A percentile compares a stretch with the other conserved stretches of the same genome.
Evolutionary conservation across 1,284 basidiomycete species (phyloP).

Genomic region (Pterulicium gracile): DNA sequence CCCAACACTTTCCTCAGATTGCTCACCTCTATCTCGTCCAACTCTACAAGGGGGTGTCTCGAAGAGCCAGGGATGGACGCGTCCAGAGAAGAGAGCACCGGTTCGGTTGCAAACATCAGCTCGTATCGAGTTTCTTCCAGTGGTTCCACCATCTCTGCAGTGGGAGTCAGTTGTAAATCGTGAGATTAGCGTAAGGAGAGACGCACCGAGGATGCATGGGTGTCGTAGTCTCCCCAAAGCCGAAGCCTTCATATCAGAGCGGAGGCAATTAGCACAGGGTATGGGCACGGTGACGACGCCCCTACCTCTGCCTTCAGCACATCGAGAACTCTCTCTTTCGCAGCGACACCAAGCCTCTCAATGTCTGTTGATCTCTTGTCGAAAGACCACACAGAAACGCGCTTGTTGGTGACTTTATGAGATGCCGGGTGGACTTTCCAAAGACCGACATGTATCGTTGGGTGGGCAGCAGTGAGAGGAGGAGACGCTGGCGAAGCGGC

Average conservation of each 20-base stretch:
- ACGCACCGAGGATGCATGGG: slow-evolving; percentile 81
- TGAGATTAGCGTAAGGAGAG: neutral
- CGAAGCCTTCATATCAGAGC: slow-evolving; percentile 49
- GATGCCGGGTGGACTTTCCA: slow-evolving; percentile 80
- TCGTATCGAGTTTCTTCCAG: slow-evolving; percentile 87
- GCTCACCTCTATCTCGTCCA: slow-evolving; percentile 84
- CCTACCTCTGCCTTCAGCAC: slow-evolving; percentile 80
- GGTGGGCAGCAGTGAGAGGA: slow-evolving; percentile 33
- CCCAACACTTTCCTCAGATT: slow-evolving; percentile 9
- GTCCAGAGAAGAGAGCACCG: slow-evolving; percentile 68
- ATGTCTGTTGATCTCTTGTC: slow-evolving; percentile 75
- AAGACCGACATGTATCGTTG: slow-evolving; percentile 65
- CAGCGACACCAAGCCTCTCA: slow-evolving; percentile 49
- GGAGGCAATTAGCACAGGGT: slow-evolving; percentile 7
- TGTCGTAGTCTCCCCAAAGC: slow-evolving; percentile 83
- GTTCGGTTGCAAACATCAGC: slow-evolving; percentile 90
- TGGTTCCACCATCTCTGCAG: slow-evolving; percentile 91
- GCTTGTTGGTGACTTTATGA: slow-evolving; percentile 83
- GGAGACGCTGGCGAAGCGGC: slow-evolving; percentile 24
- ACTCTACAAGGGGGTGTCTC: slow-evolving; percentile 50
- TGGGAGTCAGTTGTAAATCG: neutral
- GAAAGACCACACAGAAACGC: slow-evolving; percentile 82
- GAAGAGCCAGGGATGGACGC: slow-evolving; percentile 61
- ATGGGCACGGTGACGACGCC: slow-evolving; percentile 1
- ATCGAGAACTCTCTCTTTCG: slow-evolving; percentile 68